Evolutionary conservation across 2,329 filamentous ascomycete species (phyloP).

Genomic region (Mariannaea sp.): DNA sequence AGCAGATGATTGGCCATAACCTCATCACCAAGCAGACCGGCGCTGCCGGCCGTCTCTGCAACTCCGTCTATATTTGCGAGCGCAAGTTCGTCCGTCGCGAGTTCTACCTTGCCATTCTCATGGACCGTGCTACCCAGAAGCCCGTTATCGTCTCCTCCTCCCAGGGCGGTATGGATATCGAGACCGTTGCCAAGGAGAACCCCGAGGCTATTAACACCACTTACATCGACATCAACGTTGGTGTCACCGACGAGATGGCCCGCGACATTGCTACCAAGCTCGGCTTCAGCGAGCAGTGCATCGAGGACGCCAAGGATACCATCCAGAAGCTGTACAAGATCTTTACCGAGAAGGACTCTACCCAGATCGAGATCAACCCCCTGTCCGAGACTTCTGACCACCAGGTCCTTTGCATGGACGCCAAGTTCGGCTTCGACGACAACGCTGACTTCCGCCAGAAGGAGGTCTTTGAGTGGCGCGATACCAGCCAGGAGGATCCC

Average conservation of each 20-base stretch:
- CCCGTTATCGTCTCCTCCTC: constrained; percentile 98
- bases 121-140: constrained; percentile 90
- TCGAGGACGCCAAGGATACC: constrained; percentile 92
- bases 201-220: constrained; percentile 95
- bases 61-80: constrained; percentile 98
- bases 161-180: constrained; percentile 99
- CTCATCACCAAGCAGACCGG: constrained; percentile 99
- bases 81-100: constrained; percentile 99
- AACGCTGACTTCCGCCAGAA: constrained; percentile 98
- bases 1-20: constrained; percentile 99
- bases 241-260: constrained; percentile 95
- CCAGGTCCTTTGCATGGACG: constrained; percentile 98
- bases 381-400: constrained; percentile 98
- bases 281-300: constrained; percentile 96
- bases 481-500: constrained; percentile 92
- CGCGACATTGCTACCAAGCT: constrained; percentile 87
- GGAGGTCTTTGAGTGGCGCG: constrained; percentile 92
- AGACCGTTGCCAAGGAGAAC: constrained; percentile 96
- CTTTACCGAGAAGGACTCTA: constrained; percentile 97
- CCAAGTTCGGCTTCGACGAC: constrained; percentile 98
- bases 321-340: constrained; percentile 99
- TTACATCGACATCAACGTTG: constrained; percentile 88
- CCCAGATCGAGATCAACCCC: constrained; percentile 99
- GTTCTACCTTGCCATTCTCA: constrained; percentile 98
- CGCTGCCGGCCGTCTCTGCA: constrained; percentile 90